Evolutionary conservation across 495 filamentous ascomycete species (phyloP).

Genomic region (Staphylotrichum longicolle): DNA sequence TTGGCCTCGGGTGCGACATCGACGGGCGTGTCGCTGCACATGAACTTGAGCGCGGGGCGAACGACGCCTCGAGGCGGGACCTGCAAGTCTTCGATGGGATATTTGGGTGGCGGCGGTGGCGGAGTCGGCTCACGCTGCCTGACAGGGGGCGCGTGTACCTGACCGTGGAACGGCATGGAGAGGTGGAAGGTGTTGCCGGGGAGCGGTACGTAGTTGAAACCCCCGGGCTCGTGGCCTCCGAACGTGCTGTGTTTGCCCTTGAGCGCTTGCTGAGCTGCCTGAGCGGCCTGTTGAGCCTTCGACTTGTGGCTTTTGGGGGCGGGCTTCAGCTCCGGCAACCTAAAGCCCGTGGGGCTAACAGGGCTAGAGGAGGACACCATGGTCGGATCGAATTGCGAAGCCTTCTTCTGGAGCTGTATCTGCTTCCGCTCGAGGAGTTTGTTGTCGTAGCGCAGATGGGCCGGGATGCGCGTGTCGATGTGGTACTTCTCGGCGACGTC

Average conservation of each 20-base stretch:
- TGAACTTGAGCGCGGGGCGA: constrained; percentile 73
- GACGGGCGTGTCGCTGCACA: constrained; percentile 59
- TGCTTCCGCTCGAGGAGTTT: constrained; percentile 76
- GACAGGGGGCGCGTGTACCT: constrained; percentile 32
- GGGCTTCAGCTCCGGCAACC: constrained; percentile 75
- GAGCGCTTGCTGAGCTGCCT: constrained; percentile 27
- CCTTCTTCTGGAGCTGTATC: constrained; percentile 64
- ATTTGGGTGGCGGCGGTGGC: constrained; percentile 78
- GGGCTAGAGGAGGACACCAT: constrained; percentile 20
- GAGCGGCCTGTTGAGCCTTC: constrained; percentile 45
- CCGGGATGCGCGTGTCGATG: constrained; percentile 79
- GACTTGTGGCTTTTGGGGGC: constrained; percentile 74
- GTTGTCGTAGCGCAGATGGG: constrained; percentile 74
- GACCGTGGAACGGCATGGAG: constrained; percentile 40
- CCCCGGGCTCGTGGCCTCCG: constrained; percentile 37
- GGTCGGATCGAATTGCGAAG: constrained; percentile 46
- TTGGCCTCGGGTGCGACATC: constrained; percentile 29
- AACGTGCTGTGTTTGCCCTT: constrained; percentile 45
- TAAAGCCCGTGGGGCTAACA: constrained; percentile 44
- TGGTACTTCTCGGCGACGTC: constrained; percentile 79
- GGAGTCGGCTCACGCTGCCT: constrained; percentile 54
- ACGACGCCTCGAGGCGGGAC: constrained; percentile 60
- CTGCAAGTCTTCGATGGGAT: constrained; percentile 92
- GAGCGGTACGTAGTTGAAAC: constrained; percentile 35
- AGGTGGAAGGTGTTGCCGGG: constrained; percentile 47